Evolutionary conservation across 495 filamentous ascomycete genomes (phyloP), one percentile per base, ranked within the genome.

Genomic region (Podospora appendiculata): DNA sequence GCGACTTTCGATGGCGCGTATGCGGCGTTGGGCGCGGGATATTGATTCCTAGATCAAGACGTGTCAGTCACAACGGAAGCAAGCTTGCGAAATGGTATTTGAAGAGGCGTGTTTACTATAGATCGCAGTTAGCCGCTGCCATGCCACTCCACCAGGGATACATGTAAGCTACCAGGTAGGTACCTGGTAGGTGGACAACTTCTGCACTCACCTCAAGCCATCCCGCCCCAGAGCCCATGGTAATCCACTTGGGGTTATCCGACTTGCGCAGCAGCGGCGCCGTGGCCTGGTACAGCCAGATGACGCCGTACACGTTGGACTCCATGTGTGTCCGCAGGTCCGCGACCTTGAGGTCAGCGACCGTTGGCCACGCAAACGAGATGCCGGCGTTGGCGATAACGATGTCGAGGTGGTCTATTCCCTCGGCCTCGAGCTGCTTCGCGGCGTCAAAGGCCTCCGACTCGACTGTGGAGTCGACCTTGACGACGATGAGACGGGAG

Each of bases 1-100:
- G 66, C 57, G 6, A 64, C 50, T 58, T 79, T 78, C 8, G 65
- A 62, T 1, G 69, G 59, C 0, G 60, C 74, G 54, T 79, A 78
- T 1, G 65, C 65, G 2, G 73, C 70, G 33, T 57, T 66, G n/a
- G 63, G 54, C 8, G 66, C 33, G n/a, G 35, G 40, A 17, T 14
- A 32, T n/a, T 45, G 51, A 13, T 16, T 10, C 11, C 51, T 53
- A 35, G 11, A 8, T 25, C 19, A 10, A 33, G 12, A 13, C 42
- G 19, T 32, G 17, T 45, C 17, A 25, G 16, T 25, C 25, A 25
- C 25, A 5, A 5, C 25, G 5, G 25, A 25, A 25, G 25, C 25
- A 25, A 25, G 25, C n/a, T n/a, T n/a, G 25, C 25, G 25, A 2
- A 25, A 25, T 25, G 25, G 5, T 25, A 25, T 25, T 5, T 5